Base-by-base conservation (phyloP, 306 rosid genomes). In the Cicer judaicum region DNA sequence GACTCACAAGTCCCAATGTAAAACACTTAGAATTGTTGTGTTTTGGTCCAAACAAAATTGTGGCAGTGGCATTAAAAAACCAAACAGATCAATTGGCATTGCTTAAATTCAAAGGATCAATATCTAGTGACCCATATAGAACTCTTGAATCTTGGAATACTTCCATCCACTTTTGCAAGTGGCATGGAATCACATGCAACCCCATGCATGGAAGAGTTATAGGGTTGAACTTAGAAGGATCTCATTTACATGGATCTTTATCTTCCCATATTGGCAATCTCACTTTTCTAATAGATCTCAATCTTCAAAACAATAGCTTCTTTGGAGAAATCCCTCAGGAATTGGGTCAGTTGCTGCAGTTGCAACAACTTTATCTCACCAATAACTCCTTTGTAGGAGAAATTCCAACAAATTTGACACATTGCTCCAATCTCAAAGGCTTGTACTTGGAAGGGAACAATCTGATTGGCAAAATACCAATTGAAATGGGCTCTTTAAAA, bases 181-280 rank as follows among this genome's bases (percentile, higher is more conserved):
- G 89, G 89, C 41, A 6, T 8, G 89, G 89, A 52, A 8, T 83
- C 64, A 21, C 76, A 4, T 86, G 87, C 43, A 43, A 69, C 9
- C 44, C 1, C 7, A n/a, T 36, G 10, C 83, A 76, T 7, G 82
- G 68, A 21, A 82, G 79, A 52, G 82, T 82, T 1, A 54, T 9
- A 3, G 49, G 59, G 48, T 15, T 85, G 78, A 19, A 21, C 14
- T 49, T 79, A n/a, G 3, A 1, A 34, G 74, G 72, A 4, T 21
- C 2, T 13, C 12, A n/a, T 1, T 62, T 85, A 52, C 39, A 21
- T 5, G 86, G 88, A 67, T 12, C 61, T 34, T 34, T 76, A 36
- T 34, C 72, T 66, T 40, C 55, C 0, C 55, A 66, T 66, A 5
- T 79, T 15, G 87, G 86, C 0, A 82, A 83, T 57, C 80, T 86